Percentiles rank a stretch among this genome's conserved stretches.
phyloP scores from a whole-genome alignment of 345 rosid species.

The Ceriops decandra region DNA sequence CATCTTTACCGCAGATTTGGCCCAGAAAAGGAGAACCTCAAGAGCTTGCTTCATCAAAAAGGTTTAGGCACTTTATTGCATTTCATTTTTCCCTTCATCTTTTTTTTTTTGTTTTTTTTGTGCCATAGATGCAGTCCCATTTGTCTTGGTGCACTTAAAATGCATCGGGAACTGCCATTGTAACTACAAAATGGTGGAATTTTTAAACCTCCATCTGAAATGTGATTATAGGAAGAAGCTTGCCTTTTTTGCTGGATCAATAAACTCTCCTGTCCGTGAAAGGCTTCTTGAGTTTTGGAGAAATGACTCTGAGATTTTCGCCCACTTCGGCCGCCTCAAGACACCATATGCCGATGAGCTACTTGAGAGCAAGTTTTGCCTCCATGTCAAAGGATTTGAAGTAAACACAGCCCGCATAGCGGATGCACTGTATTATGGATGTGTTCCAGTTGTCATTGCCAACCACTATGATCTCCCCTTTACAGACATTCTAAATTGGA shows the following conservation, averaged over 20 bases:
- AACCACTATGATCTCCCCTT: conserved; percentile 60
- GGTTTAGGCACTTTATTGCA: conserved; percentile 27
- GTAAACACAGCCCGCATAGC: conserved; percentile 58
- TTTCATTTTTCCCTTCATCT: neutral
- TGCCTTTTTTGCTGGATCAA: conserved; percentile 54
- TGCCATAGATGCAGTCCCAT: too few relatives aligned
- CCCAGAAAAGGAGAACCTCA: conserved; percentile 53
- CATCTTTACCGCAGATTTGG: conserved; percentile 60
- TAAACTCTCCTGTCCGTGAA: conserved; percentile 54
- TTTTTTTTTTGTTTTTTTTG: too few relatives aligned
- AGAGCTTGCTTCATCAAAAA: conserved; percentile 35
- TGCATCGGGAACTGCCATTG: neutral
- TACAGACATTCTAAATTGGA: conserved; percentile 49
- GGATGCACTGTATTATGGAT: conserved; percentile 48
- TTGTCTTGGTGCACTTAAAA: neutral
- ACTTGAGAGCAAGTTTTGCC: conserved; percentile 55
- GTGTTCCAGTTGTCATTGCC: conserved; percentile 52
- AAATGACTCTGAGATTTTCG: conserved; percentile 49
- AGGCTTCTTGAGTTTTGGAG: conserved; percentile 46
- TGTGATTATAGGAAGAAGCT: conserved; percentile 43
- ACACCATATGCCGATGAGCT: conserved; percentile 52
- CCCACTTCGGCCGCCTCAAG: conserved; percentile 43
- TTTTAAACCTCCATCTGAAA: neutral
- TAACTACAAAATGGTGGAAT: neutral
- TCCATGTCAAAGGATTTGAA: conserved; percentile 67